Percentiles rank a stretch among this genome's conserved stretches.
These are phyloP conservation scores for Chrysoporthe cubensis DNA, from an alignment of 2,329 filamentous ascomycete species.

Conservation along the genomic window DNA sequence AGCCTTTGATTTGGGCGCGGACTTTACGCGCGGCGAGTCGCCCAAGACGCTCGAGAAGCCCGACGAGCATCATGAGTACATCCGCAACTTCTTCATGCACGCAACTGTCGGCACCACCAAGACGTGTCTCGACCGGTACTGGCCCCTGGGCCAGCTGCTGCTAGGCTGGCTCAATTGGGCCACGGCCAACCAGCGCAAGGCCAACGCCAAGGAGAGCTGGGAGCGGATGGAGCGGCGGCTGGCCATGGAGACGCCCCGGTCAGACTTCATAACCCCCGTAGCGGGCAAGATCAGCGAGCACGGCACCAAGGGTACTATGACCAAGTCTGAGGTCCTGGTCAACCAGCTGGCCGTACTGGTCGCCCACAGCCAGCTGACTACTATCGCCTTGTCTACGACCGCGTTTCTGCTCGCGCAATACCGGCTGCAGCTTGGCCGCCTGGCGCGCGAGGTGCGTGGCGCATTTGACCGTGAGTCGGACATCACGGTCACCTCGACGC, in stretches of 20 bases:
- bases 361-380: constrained; percentile 27
- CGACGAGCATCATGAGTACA: constrained; percentile 17
- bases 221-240: constrained; percentile 18
- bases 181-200: constrained; percentile 20
- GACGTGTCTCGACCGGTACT: constrained; percentile 22
- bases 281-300: not conserved
- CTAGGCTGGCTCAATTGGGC: constrained; percentile 17
- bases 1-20: constrained; percentile 34
- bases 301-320: constrained; percentile 13
- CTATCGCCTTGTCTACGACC: constrained; percentile 19
- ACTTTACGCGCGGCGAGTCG: constrained; percentile 26
- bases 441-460: constrained; percentile 38
- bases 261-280: constrained; percentile 21
- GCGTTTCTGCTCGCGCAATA: constrained; percentile 23
- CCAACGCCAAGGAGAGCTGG: constrained; percentile 18
- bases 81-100: constrained; percentile 8
- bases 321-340: constrained; percentile 22
- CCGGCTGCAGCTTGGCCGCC: constrained; percentile 3
- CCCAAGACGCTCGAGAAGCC: constrained; percentile 14
- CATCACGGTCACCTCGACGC: constrained; percentile 37
- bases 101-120: constrained; percentile 10
- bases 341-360: constrained; percentile 29
- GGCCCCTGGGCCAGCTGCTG: constrained; percentile 18
- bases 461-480: constrained; percentile 38
- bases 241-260: constrained; percentile 15